Evolutionary conservation across 129 eudicot species (phyloP), one percentile per base, ranked within the genome.

Genomic region (Daucus carota): DNA sequence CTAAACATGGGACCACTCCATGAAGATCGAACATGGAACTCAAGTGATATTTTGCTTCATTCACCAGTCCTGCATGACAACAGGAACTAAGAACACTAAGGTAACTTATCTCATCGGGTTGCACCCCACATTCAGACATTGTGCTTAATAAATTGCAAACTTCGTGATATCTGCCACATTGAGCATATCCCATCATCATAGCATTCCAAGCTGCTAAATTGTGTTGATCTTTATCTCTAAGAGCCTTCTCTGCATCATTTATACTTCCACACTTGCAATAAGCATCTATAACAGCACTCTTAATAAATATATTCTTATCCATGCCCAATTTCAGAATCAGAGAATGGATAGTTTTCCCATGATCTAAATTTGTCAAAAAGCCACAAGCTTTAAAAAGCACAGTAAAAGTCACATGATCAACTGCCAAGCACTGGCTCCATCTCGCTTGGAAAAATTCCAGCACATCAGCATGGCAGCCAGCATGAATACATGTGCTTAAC

Each of bases 121-220:
- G 70, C 52, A 80, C 47, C 20, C 88, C 80, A 18, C 74, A 41
- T 28, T 72, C 76, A 24, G 67, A 7, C 72, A 87, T 77, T 22
- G 66, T 62, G 22, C 14, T 29, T 38, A 81, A 82, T 48, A 84
- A 43, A 45, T 52, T 59, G 32, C 68, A 48, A 45, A 82, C 88
- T 82, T 84, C 73, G 20, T 60, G n/a, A 47, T 80, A 78, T 47
- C 81, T 72, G 63, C 88, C 88, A 60, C 73, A 81, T 60, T 84
- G 91, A 75, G 86, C 85, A 68, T 77, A 84, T 66, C 88, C 88
- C 84, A 80, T 82, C 44, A 87, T 77, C 85, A 87, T 74, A 1
- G 91, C 91, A 46, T 87, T 87, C 88, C 88, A 87, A 8, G 88
- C 85, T 32, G 83, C 85, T 83, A 84, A 70, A 77, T 80, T 87